phyloP scores from a whole-genome alignment of 177 flowering plant species.

The Vitis hybrid region DNA sequence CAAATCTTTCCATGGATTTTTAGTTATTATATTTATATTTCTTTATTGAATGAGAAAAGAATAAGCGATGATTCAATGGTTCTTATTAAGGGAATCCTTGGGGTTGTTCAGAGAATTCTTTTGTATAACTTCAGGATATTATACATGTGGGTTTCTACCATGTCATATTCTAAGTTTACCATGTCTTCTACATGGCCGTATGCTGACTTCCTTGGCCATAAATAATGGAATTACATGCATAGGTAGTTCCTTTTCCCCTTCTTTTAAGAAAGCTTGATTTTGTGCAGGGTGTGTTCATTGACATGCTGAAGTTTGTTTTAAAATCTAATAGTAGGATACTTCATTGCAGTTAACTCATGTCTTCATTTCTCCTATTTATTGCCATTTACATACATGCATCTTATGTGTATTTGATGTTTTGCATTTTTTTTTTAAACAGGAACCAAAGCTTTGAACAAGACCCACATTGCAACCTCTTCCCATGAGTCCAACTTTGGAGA shows the following conservation, averaged over 20 bases:
- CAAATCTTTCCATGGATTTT: too few relatives aligned
- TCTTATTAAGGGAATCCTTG: too few relatives aligned
- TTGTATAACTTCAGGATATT: too few relatives aligned
- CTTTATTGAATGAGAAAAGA: neutral
- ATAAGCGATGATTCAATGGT: too few relatives aligned
- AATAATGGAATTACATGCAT: neutral
- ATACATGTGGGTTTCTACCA: neutral
- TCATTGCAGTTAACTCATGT: neutral
- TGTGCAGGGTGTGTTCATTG: too few relatives aligned
- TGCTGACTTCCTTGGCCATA: too few relatives aligned
- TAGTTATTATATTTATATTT: neutral
- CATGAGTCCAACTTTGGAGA: constrained; percentile 22
- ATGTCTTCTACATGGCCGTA: neutral
- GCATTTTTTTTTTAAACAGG: constrained; percentile 37
- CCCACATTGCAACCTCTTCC: constrained; percentile 29
- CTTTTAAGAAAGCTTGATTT: neutral
- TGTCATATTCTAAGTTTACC: neutral
- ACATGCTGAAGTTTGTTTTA: too few relatives aligned
- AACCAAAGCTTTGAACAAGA: constrained; percentile 68
- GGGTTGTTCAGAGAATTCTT: too few relatives aligned
- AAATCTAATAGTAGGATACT: too few relatives aligned
- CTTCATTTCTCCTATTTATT: neutral
- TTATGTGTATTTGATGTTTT: constrained; percentile 1
- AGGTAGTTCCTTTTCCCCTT: neutral
- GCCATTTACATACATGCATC: neutral